Percentiles rank a stretch among this genome's conserved stretches.
Conservation (phyloP, 2,329 filamentous ascomycete species). For the Rhynchosporium secalis region DNA sequence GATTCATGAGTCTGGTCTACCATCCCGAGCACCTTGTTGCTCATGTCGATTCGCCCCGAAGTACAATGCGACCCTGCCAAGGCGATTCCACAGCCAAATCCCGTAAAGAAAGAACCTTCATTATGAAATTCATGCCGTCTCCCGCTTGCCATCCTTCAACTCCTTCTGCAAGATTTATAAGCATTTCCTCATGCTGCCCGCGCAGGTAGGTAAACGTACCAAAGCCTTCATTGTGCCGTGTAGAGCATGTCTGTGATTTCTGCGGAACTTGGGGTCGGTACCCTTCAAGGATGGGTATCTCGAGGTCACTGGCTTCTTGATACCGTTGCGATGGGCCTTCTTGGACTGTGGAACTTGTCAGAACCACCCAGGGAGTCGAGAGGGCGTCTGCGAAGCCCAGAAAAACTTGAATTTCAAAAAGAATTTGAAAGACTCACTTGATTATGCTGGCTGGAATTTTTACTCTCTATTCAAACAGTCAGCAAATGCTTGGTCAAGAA, state of each 20-base stretch:
- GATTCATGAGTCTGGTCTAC: slow-evolving; percentile 37
- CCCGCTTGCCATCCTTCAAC: slow-evolving; percentile 93
- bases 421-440: slow-evolving; percentile 13
- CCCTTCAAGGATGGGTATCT: slow-evolving; percentile 99
- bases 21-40: slow-evolving; percentile 28
- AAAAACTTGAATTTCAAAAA: too few relatives aligned
- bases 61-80: slow-evolving; percentile 34
- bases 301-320: slow-evolving; percentile 99
- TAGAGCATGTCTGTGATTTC: slow-evolving; percentile 99
- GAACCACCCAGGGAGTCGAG: not conserved
- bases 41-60: slow-evolving; percentile 30
- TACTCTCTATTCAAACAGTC: slow-evolving; percentile 18
- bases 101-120: slow-evolving; percentile 31
- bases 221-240: slow-evolving; percentile 98
- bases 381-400: too few relatives aligned
- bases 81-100: slow-evolving; percentile 36
- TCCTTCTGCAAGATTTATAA: slow-evolving; percentile 71
- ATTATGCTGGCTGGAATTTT: slow-evolving; percentile 30
- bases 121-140: slow-evolving; percentile 65
- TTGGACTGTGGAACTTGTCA: slow-evolving; percentile 66
- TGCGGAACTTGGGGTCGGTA: slow-evolving; percentile 98
- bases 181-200: slow-evolving; percentile 5
- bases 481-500: slow-evolving; percentile 1
- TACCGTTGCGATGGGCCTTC: slow-evolving; percentile 99
- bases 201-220: slow-evolving; percentile 59